phyloP scores from a whole-genome alignment of 2,329 filamentous ascomycete species.

The Fusarium domesticum region DNA sequence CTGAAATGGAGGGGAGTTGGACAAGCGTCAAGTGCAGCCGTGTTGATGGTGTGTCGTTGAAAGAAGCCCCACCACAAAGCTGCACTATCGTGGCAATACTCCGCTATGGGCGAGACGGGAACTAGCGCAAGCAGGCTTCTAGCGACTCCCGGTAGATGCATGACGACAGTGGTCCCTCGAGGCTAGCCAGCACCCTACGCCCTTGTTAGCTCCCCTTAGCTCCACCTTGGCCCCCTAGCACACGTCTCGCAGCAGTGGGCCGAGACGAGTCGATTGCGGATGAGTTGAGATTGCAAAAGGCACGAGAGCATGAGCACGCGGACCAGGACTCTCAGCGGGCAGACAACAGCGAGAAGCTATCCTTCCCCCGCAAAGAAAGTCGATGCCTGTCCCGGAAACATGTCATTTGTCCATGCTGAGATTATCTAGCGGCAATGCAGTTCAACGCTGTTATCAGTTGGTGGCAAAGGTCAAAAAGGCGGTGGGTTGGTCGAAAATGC shows the following conservation, averaged over 20 bases:
- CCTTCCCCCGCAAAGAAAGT: background rate
- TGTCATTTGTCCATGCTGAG: too few species aligned
- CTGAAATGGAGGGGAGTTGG: background rate
- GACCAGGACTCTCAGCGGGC: background rate
- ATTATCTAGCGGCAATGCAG: background rate
- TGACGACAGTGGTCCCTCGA: constrained; percentile 11
- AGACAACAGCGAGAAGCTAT: background rate
- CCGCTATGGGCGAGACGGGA: constrained; percentile 26
- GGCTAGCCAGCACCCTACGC: background rate
- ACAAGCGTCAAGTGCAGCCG: constrained; percentile 16
- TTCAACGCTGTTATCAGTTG: constrained; percentile 4
- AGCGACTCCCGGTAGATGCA: constrained; percentile 33
- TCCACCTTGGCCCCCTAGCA: too few species aligned
- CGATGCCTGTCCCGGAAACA: too few species aligned
- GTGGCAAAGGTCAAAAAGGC: constrained; percentile 18
- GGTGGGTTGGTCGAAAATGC: constrained; percentile 7
- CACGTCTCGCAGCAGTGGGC: constrained; percentile 1
- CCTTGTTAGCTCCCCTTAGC: too few species aligned
- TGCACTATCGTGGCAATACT: constrained; percentile 11
- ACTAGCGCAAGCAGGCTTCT: constrained; percentile 28
- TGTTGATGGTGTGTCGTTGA: constrained; percentile 30
- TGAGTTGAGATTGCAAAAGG: constrained; percentile 1
- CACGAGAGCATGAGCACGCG: background rate
- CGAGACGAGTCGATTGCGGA: constrained; percentile 16
- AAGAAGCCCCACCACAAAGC: constrained; percentile 21